These are phyloP conservation scores for Alternaria infectoria DNA, from an alignment of 2,329 filamentous ascomycete genomes.

Conservation along the genomic window DNA sequence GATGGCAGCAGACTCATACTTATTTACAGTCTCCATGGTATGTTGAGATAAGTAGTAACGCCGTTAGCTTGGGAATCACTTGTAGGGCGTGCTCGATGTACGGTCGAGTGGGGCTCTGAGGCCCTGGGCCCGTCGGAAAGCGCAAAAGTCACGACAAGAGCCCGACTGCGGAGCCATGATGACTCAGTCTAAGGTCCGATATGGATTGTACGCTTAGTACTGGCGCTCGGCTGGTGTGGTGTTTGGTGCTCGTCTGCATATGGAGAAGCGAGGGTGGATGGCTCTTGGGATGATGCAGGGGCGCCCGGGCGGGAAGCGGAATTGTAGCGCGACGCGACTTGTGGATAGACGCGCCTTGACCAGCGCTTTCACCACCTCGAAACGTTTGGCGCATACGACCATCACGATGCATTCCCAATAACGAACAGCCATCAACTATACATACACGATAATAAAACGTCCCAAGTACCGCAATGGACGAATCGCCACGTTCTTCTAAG, in stretches of 20 bases:
- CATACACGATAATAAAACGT: neutral
- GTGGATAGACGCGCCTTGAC: constrained; percentile 17
- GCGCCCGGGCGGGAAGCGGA: constrained; percentile 7
- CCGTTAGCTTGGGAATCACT: constrained; percentile 10
- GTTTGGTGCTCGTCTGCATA: neutral
- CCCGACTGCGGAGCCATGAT: neutral
- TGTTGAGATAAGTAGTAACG: neutral
- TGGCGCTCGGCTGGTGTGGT: neutral
- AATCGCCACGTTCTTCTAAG: constrained; percentile 45
- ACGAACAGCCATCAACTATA: neutral
- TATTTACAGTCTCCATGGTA: neutral
- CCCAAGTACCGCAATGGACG: constrained; percentile 33
- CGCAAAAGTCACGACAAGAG: neutral
- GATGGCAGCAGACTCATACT: neutral
- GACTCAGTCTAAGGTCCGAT: neutral
- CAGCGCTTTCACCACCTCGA: constrained; percentile 5
- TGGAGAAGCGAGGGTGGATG: constrained; percentile 6
- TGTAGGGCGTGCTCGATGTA: constrained; percentile 27
- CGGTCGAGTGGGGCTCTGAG: neutral
- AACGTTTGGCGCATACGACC: constrained; percentile 8
- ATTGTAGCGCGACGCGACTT: constrained; percentile 28
- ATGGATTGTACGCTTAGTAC: neutral
- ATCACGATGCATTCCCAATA: constrained; percentile 5
- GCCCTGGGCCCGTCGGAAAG: constrained; percentile 5
- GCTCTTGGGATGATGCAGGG: constrained; percentile 17